Evolutionary conservation across 768 basidiomycete genomes (phyloP), one percentile per base, ranked within the genome.

Genomic region (Lentinula edodes): DNA sequence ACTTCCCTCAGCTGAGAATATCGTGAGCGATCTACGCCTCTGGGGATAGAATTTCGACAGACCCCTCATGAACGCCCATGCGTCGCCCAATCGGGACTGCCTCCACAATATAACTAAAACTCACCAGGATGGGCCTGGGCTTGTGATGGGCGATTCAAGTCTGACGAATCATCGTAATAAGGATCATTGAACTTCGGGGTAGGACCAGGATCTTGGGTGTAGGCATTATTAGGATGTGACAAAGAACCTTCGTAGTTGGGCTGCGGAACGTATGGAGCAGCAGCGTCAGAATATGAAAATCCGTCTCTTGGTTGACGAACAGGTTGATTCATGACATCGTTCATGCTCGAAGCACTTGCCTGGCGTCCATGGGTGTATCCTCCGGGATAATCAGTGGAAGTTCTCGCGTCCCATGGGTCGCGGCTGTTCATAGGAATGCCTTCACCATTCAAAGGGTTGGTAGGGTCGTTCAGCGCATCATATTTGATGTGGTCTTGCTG

Each of bases 401-500:
- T 75, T 59, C 87, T 79, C 32, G 83, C 75, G 60, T 90, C 84
- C 87, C 89, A 92, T n/a, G 86, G 81, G 67, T 88, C 86, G 58
- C 88, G 85, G 64, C 82, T 78, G 63, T 78, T 80, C 76, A 91
- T 80, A 9, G 85, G 84, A 38, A 88, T 86, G 53, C 67, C 78
- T 65, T 89, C 85, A 65, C 75, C 75, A 36, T 78, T 81, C 61
- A 84, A 71, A 52, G 81, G 79, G 64, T 78, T 77, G 12, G 78
- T 76, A 3, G 83, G 73, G 65, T 87, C 87, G 69, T 86, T 86
- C 61, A 91, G 78, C 28, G 84, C 83, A 68, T 89, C 86, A 68
- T 92, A 95, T 67, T 89, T 86, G 64, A 83, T 83, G 70, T 93
- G 91, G 67, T 94, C 93, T n/a, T 77, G 78, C 35, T 85, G 85